Base-by-base conservation (phyloP, 352 stramenopile genomes). In the Thalassiosira livingstoniorum region DNA sequence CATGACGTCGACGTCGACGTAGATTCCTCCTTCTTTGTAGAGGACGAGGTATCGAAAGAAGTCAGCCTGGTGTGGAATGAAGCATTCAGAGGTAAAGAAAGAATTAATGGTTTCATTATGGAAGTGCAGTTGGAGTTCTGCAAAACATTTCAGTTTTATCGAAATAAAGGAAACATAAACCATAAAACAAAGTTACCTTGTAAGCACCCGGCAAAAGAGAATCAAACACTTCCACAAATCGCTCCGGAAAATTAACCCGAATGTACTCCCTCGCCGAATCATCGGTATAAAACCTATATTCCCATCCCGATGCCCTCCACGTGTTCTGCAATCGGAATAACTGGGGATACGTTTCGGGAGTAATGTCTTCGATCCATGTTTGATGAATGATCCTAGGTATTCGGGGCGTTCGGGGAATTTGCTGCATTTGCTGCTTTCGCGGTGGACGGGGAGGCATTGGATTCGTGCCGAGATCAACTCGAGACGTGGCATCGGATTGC, bases 341-440 rank as follows among this genome's bases (percentile, higher is more conserved):
- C 43, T 91, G 74, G 47, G 85, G 82, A 58, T 87, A 87, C 25
- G 39, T 80, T 60, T 82, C 72, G 15, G 71, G 54, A 25, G 61
- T 74, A 53, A 91, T 75, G 34, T 88, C 72, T 58, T 91, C 86
- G 72, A 88, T 87, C 35, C 65, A 91, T 18, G 82, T 88, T 73
- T 91, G 86, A 66, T 91, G 86, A 65, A 90, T 90, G 47, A 91
- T 91, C 29, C 80, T 74, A 62, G 86, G 86, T 63, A 91, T 91
- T 63, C 78, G 35, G 51, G 70, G 31, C 34, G 53, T 35, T 45
- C n/a, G 31, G 62, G 42, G 18, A 51, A 18, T 10, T 32, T 57
- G 25, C 45, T 47, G 57, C 34, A 54, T 27, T 15, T 55, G 65
- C 53, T 47, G 68, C 29, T 55, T 78, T 34, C 47, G 15, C 25